These are phyloP conservation scores for Ascosphaera apis DNA, from an alignment of 2,329 filamentous ascomycete species.

Conservation along the genomic window DNA sequence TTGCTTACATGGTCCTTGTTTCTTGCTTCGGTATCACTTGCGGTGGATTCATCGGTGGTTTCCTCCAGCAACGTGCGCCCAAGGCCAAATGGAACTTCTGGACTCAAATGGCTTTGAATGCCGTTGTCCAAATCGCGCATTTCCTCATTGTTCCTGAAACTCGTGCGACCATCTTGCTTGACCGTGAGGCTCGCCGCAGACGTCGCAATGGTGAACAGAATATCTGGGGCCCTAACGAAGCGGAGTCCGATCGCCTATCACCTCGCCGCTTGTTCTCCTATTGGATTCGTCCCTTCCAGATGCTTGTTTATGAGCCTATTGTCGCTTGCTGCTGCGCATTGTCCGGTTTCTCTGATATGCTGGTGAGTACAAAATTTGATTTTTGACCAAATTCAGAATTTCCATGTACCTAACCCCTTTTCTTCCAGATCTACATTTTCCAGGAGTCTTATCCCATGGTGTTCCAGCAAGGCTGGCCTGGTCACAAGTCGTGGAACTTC, in stretches of 20 bases:
- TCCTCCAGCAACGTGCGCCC: constrained; percentile 26
- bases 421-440: constrained; percentile 45
- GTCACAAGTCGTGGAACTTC: constrained; percentile 27
- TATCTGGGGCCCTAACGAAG: constrained; percentile 50
- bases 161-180: constrained; percentile 32
- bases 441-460: constrained; percentile 38
- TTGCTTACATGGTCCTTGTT: constrained; percentile 36
- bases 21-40: constrained; percentile 29
- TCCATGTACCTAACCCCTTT: too few relatives aligned
- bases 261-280: constrained; percentile 31
- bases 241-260: constrained; percentile 33
- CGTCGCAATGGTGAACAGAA: constrained; percentile 32
- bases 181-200: constrained; percentile 32
- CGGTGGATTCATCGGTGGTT: constrained; percentile 28
- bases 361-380: not conserved
- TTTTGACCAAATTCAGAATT: too few relatives aligned
- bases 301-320: constrained; percentile 43
- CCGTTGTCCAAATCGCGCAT: constrained; percentile 27
- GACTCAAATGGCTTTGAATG: constrained; percentile 36
- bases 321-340: constrained; percentile 37
- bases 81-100: constrained; percentile 52
- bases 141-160: constrained; percentile 31
- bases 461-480: constrained; percentile 21
- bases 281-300: constrained; percentile 37
- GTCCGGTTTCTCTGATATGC: constrained; percentile 35